Evolutionary conservation across 768 basidiomycete genomes (phyloP).

Genomic region (Macrolepiota albuminosa): DNA sequence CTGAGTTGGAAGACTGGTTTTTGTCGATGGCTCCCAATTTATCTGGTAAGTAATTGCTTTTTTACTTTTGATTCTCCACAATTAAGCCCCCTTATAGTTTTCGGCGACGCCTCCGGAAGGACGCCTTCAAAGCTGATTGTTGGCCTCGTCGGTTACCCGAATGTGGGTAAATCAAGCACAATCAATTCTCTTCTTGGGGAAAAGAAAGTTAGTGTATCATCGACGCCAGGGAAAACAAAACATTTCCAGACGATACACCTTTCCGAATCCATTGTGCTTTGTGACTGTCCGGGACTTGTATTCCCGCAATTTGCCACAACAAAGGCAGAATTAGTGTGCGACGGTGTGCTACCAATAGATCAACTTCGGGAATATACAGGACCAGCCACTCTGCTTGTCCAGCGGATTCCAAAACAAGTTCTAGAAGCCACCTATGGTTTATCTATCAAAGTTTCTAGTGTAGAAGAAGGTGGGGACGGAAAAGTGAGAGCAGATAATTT

Average conservation of each 20-base stretch:
- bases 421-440: conserved; percentile 92
- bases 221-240: conserved; percentile 98
- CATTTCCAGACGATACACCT: conserved; percentile 98
- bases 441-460: conserved; percentile 52
- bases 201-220: conserved; percentile 97
- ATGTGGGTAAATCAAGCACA: conserved; percentile 97
- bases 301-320: conserved; percentile 98
- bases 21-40: conserved; percentile 65
- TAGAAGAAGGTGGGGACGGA: conserved; percentile 86
- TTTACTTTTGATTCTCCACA: background rate
- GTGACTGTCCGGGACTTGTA: conserved; percentile 97
- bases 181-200: conserved; percentile 95
- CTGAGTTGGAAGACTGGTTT: conserved; percentile 87
- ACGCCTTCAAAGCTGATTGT: conserved; percentile 65
- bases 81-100: conserved; percentile 36
- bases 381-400: conserved; percentile 71
- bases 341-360: conserved; percentile 96
- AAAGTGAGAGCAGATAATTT: conserved; percentile 73
- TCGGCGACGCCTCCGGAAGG: conserved; percentile 52
- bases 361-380: conserved; percentile 93
- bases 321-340: conserved; percentile 92
- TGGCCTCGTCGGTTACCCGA: conserved; percentile 96
- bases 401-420: conserved; percentile 75
- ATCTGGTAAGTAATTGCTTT: conserved; percentile 38
- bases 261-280: conserved; percentile 81